Evolutionary conservation across 495 filamentous ascomycete species (phyloP).

Genomic region (Amphirosellinia nigrospora): DNA sequence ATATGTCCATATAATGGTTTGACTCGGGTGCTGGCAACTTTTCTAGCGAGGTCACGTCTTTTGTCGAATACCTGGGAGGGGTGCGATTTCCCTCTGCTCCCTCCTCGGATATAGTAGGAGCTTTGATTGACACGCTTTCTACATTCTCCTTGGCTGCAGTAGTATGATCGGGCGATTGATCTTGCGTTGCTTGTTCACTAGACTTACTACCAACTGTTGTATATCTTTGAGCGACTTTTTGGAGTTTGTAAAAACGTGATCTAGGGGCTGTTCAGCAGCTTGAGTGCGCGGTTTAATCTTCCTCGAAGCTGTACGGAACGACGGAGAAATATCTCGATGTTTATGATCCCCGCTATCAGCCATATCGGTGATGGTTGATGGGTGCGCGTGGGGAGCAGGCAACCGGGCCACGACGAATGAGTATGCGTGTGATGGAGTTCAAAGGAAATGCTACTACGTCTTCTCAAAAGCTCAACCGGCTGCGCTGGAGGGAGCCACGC

Average conservation of each 20-base stretch:
- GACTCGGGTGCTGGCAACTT: slow-evolving; percentile 25
- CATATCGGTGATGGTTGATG: slow-evolving; percentile 5
- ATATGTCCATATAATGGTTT: not conserved
- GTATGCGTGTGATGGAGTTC: not conserved
- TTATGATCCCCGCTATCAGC: slow-evolving; percentile 18
- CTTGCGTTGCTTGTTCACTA: slow-evolving; percentile 10
- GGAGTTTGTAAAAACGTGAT: slow-evolving; percentile 19
- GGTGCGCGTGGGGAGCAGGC: not conserved
- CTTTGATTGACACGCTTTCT: not conserved
- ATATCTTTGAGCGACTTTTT: slow-evolving; percentile 33
- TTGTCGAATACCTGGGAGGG: not conserved
- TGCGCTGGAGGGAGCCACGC: slow-evolving; percentile 3
- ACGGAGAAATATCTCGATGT: slow-evolving; percentile 4
- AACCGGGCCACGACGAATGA: slow-evolving; percentile 16
- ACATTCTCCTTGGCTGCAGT: not conserved
- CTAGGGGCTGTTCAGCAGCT: slow-evolving; percentile 26
- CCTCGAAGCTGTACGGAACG: slow-evolving; percentile 4
- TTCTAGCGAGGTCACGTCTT: slow-evolving; percentile 16
- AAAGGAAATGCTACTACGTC: slow-evolving; percentile 12
- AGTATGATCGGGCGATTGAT: not conserved
- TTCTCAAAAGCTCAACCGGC: slow-evolving; percentile 30
- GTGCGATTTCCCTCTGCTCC: not conserved
- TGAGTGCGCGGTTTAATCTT: slow-evolving; percentile 34
- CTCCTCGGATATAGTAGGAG: not conserved
- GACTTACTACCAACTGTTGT: slow-evolving; percentile 27